Evolutionary conservation across 192 early-diverging fungal species (phyloP).

Genomic region (Obelidium mucronatum): DNA sequence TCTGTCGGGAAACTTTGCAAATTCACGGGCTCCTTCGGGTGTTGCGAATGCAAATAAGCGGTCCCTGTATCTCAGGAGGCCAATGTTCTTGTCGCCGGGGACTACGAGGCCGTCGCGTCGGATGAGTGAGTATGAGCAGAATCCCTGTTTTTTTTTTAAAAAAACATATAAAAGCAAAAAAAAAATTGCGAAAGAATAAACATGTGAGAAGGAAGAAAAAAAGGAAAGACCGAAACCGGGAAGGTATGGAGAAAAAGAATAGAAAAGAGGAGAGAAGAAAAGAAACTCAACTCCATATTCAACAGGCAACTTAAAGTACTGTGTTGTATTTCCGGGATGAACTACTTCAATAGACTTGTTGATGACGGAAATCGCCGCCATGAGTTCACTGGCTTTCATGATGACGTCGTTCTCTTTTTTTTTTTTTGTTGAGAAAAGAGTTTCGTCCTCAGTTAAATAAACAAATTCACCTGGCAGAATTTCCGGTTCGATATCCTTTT

Average conservation of each 20-base stretch:
- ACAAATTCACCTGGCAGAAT: constrained; percentile 52
- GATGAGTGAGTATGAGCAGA: constrained; percentile 59
- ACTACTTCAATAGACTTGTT: constrained; percentile 61
- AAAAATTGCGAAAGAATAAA: constrained; percentile 5
- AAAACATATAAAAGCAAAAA: neutral
- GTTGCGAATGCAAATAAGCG: constrained; percentile 56
- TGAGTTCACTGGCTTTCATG: constrained; percentile 50
- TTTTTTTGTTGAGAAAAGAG: too few relatives aligned
- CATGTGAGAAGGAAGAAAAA: too few relatives aligned
- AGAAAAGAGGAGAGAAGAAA: neutral
- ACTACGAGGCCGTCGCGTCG: constrained; percentile 55
- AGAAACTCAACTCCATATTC: constrained; percentile 56
- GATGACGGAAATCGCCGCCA: constrained; percentile 53
- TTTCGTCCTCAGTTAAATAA: too few relatives aligned
- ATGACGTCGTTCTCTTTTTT: constrained; percentile 57
- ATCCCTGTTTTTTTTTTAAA: constrained; percentile 43
- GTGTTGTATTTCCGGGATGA: constrained; percentile 67
- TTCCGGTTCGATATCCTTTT: constrained; percentile 59
- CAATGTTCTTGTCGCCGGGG: constrained; percentile 63
- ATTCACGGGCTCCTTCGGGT: constrained; percentile 48
- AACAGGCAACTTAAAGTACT: constrained; percentile 61
- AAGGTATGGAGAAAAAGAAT: too few relatives aligned
- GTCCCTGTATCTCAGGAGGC: constrained; percentile 60
- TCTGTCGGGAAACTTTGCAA: constrained; percentile 55
- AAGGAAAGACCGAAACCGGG: too few relatives aligned